These are phyloP conservation scores for Alternaria gansuensis DNA, from an alignment of 2,329 filamentous ascomycete species.

Conservation along the genomic window DNA sequence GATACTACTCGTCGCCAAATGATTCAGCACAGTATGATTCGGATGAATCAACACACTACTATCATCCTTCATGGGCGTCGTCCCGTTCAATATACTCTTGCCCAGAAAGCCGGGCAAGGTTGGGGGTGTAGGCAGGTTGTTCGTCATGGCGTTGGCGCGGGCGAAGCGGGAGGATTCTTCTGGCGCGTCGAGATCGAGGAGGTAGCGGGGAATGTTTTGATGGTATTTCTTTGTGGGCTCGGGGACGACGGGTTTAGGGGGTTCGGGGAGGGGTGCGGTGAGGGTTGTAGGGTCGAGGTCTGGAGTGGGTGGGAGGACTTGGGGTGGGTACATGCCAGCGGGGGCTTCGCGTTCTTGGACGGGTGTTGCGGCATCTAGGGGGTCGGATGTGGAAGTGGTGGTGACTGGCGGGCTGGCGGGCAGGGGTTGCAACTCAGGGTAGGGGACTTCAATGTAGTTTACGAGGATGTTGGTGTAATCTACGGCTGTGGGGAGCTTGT, in stretches of 20 bases:
- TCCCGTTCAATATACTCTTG: conserved; percentile 93
- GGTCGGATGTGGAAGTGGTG: conserved; percentile 22
- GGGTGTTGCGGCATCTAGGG: conserved; percentile 33
- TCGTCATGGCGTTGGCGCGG: conserved; percentile 76
- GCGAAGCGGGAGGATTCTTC: conserved; percentile 80
- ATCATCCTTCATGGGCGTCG: conserved; percentile 94
- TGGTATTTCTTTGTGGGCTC: conserved; percentile 67
- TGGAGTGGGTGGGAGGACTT: conserved; percentile 57
- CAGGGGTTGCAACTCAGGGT: conserved; percentile 68
- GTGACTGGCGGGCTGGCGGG: conserved; percentile 24
- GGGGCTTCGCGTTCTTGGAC: conserved; percentile 41
- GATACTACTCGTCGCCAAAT: conserved; percentile 96
- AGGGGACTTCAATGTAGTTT: conserved; percentile 95
- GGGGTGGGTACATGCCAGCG: conserved; percentile 41
- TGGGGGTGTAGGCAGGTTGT: conserved; percentile 83
- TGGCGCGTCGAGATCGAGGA: conserved; percentile 84
- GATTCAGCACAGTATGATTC: conserved; percentile 96
- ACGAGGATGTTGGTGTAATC: conserved; percentile 98
- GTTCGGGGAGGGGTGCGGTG: conserved; percentile 37
- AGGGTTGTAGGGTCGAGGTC: conserved; percentile 32
- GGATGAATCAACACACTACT: conserved; percentile 97
- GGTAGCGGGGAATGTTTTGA: conserved; percentile 79
- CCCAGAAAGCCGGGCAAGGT: conserved; percentile 88
- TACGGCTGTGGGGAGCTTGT: conserved; percentile 88
- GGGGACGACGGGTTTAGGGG: conserved; percentile 39